Base-by-base conservation (phyloP, 805 yeast species). In the Scheffersomyces ergatensis region DNA sequence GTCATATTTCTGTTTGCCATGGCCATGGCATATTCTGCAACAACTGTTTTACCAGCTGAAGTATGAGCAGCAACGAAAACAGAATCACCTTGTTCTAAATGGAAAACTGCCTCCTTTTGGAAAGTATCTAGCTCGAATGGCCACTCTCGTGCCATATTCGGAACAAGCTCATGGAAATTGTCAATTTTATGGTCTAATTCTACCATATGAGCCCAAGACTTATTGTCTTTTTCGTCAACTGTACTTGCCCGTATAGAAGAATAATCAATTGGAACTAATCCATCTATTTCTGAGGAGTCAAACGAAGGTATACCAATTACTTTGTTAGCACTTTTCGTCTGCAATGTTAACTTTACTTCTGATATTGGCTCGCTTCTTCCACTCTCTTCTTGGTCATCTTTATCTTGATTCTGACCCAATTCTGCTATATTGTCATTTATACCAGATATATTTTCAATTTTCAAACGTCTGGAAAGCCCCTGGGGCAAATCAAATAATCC, bases 21-120 rank as follows among this genome's bases (percentile, higher is more conserved):
- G 3, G 98, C 96, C 61, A 92, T 93, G 3, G 98, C 98, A 58
- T 92, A 92, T 59, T 92, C 99, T 0, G 99, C 99, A 19, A 93
- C 96, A 3, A 92, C 99, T 0, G 99, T 92, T 57, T 92, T 92
- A 65, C 99, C 99, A 0, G 99, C 99, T 3, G 98, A 92, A 0
- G 99, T 92, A 62, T 92, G 99, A 0, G 99, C 99, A 3, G 98
- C 98, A 2, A 93, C 96, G 64, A 93, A 93, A 3, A 93, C 99
- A 6, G 98, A 92, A 57, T 93, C 99, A 29, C 98, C 98, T 62
- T 89, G 96, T 57, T 93, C 99, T 45, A 93, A 70, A 62, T 90
- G 98, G 57, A 86, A 93, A 0, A 93, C 85, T 0, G 99, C 99
- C 64, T 93, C 98, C 57, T 93, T 89, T 60, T 93, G 99, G 65